Base-by-base conservation (phyloP, 2,329 filamentous ascomycete genomes). In the Ceratocystis alfenasii region DNA sequence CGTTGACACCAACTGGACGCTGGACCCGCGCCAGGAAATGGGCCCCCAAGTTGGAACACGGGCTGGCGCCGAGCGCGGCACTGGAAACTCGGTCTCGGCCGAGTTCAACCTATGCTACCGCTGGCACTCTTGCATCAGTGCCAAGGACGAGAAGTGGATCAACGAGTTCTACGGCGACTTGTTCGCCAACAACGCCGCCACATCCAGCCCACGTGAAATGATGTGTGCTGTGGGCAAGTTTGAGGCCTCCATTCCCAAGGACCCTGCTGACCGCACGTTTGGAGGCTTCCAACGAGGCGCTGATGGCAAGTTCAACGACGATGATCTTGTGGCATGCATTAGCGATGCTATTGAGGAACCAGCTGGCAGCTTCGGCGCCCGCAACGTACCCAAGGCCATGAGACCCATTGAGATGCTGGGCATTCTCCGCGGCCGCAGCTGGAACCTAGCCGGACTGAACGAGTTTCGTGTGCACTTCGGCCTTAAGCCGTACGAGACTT, bases 21-120 rank as follows among this genome's bases (percentile, higher is more conserved):
- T 95, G 36, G 89, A 94, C 71, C 90, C 89, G 0, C 81, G 90
- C 28, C 81, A 83, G 12, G 83, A 88, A 70, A 87, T 86, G 74
- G 85, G 82, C 48, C 80, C 80, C 0, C 74, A 79, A 2, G 77
- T 74, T 0, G 80, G 78, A 69, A 85, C 79, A 7, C 78, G 79
- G 41, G 74, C 81, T 1, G 81, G 83, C 0, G 83, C 87, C 0
- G 84, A 88, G 57, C 80, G 85, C 28, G 90, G 89, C 53, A 83
- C 88, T 0, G 90, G 90, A 63, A 95, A 94, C 71, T 85, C 88
- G 69, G 89, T 93, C 4, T 93, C 89, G 0, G 89, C 88, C 2
- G 90, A 95, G 76, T 95, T 95, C 79, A 95, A 94, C 72, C 80
- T 95, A 8, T 87, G 88, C 70, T 95, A 95, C 74, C 82, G 90